These are phyloP conservation scores for Penicillium crystallinum DNA, from an alignment of 495 filamentous ascomycete genomes.

Conservation along the genomic window DNA sequence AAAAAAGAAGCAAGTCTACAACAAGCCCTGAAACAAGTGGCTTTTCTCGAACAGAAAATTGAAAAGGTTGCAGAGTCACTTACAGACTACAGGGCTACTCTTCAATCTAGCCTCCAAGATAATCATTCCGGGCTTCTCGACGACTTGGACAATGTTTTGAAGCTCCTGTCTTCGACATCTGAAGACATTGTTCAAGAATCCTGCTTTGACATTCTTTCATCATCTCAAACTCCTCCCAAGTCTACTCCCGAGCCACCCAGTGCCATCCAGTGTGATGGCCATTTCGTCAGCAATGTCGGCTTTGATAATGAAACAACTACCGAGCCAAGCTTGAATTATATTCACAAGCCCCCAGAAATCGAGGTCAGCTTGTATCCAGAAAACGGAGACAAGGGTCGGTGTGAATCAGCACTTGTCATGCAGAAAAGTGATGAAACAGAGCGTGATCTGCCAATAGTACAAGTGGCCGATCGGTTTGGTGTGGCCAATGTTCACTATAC, in stretches of 20 bases:
- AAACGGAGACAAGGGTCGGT: background rate
- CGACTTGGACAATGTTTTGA: background rate
- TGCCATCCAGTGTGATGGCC: background rate
- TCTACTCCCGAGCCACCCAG: background rate
- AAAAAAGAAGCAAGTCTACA: conserved; percentile 77
- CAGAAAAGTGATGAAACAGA: background rate
- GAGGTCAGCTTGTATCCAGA: background rate
- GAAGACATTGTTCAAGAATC: background rate
- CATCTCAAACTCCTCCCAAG: background rate
- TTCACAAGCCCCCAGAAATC: background rate
- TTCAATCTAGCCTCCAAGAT: background rate
- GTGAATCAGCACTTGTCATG: background rate
- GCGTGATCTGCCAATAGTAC: background rate
- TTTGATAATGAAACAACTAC: too few relatives aligned
- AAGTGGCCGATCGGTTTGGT: background rate
- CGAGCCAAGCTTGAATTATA: background rate
- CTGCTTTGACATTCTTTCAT: background rate
- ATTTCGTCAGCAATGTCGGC: background rate
- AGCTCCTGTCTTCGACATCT: background rate
- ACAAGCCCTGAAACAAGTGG: conserved; percentile 57
- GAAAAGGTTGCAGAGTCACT: background rate
- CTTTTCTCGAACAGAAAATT: conserved; percentile 45
- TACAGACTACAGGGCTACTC: background rate
- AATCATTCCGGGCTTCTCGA: background rate
- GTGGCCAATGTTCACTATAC: conserved; percentile 5